A percentile compares a stretch with the other conserved stretches of the same genome.
Conservation (phyloP, 2,329 filamentous ascomycete genomes). For the Phaeosphaeria sp. region DNA sequence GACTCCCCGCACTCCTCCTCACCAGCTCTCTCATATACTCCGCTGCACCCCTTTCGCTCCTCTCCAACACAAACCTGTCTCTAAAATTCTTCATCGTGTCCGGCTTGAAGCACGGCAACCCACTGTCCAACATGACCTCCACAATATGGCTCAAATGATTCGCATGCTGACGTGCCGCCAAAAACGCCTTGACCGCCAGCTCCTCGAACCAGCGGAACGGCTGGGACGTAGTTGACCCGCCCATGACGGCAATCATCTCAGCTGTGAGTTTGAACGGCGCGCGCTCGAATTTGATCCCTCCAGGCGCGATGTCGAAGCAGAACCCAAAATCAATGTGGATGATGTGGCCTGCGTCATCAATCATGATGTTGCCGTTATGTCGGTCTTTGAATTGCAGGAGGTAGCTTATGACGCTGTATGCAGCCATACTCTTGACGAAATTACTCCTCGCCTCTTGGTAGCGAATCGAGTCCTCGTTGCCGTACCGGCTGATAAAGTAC, state of each 20-base stretch:
- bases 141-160: constrained; percentile 92
- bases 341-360: constrained; percentile 95
- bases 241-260: constrained; percentile 99
- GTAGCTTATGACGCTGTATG: constrained; percentile 96
- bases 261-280: constrained; percentile 97
- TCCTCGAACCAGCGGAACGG: constrained; percentile 96
- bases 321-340: constrained; percentile 99
- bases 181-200: constrained; percentile 92
- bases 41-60: constrained; percentile 88
- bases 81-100: constrained; percentile 92
- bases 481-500: constrained; percentile 97
- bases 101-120: constrained; percentile 96
- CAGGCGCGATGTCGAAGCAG: constrained; percentile 98
- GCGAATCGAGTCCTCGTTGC: constrained; percentile 89
- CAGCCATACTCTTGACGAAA: constrained; percentile 99
- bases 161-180: constrained; percentile 83
- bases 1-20: constrained; percentile 87
- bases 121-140: constrained; percentile 92
- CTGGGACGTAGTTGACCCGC: constrained; percentile 79
- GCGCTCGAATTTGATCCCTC: constrained; percentile 95
- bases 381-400: constrained; percentile 98
- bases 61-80: constrained; percentile 91
- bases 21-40: constrained; percentile 92
- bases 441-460: constrained; percentile 96
- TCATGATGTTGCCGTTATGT: constrained; percentile 99